Base-by-base conservation (phyloP, 192 early-diverging fungal genomes). In the Pilaira anomala region DNA sequence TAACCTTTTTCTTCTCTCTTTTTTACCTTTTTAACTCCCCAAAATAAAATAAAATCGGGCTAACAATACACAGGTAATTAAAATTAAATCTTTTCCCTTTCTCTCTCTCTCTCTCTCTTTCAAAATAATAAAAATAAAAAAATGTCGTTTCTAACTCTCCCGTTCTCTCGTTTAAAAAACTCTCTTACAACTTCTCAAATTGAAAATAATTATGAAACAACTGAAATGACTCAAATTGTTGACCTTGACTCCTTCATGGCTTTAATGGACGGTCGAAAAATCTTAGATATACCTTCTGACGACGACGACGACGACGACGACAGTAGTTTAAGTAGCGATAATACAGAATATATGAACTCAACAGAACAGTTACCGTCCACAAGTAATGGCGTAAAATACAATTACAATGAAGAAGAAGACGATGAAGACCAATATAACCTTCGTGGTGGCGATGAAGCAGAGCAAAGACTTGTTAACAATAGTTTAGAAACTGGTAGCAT, bases 211-310 rank as follows among this genome's bases (percentile, higher is more conserved):
- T 30, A 26, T 14, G n/a, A 57, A 3, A 58, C 33, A 24, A 58
- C 40, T 42, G 56, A 58, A 58, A 58, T 58, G 56, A 58, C 33
- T 16, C n/a, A 58, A 14, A 58, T 42, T 25, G 33, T 58, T 13
- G 22, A 58, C 22, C 13, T 58, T 2, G 13, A 58, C 11, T 25
- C 56, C 18, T 42, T 58, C 19, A 58, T 58, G 56, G 14, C 33
- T 11, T 25, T 42, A 42, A 58, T 58, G 56, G 56, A 58, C 36
- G 33, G 36, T 58, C 29, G 56, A 42, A 58, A 58, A 21, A 42
- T 21, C 14, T n/a, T 58, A 2, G 53, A 55, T 3, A 16, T 33
- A 26, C 30, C 30, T 19, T 33, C 26, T 16, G 33, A 58, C 33
- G 13, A 42, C 13, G 9, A 33, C 7, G 18, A 55, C 19, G 39